phyloP scores from a whole-genome alignment of 139 green algal species.

The Volvox reticuliferus region DNA sequence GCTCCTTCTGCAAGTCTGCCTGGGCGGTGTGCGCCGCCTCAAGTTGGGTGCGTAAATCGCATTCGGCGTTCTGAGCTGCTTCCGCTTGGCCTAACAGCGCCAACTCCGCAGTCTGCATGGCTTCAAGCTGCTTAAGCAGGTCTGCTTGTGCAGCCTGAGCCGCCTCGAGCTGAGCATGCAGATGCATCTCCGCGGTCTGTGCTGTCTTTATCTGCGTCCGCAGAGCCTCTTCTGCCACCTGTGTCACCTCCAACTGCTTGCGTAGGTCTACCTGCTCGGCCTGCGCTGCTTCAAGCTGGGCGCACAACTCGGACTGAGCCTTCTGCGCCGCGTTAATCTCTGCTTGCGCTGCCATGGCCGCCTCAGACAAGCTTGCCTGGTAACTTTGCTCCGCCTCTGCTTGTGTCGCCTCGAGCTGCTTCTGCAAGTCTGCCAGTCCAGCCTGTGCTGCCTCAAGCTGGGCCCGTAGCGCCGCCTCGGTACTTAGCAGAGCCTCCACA shows the following conservation, averaged over 20 bases:
- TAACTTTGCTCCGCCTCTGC: not conserved
- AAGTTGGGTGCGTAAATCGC: conserved; percentile 16
- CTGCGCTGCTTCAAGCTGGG: conserved; percentile 1
- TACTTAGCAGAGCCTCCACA: not conserved
- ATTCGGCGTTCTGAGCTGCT: conserved; percentile 15
- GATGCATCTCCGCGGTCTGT: conserved; percentile 2
- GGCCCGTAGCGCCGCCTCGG: conserved; percentile 1
- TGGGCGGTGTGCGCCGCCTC: not conserved
- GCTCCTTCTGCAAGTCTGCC: not conserved
- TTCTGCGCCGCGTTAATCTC: not conserved
- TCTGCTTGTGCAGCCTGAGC: not conserved
- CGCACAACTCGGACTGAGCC: conserved; percentile 6
- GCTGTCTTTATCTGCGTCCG: conserved; percentile 27
- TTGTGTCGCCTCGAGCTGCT: conserved; percentile 4
- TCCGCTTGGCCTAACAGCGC: not conserved
- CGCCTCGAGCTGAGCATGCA: not conserved
- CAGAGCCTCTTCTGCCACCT: conserved; percentile 20
- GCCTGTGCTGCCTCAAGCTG: not conserved
- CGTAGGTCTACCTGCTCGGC: conserved; percentile 44
- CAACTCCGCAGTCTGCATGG: not conserved
- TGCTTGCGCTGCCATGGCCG: not conserved
- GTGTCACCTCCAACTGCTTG: not conserved
- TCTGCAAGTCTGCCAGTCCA: not conserved
- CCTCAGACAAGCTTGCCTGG: not conserved
- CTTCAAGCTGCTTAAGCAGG: not conserved